phyloP scores from a whole-genome alignment of 1,284 basidiomycete genomes.

The Taiwanofungus camphoratus region DNA sequence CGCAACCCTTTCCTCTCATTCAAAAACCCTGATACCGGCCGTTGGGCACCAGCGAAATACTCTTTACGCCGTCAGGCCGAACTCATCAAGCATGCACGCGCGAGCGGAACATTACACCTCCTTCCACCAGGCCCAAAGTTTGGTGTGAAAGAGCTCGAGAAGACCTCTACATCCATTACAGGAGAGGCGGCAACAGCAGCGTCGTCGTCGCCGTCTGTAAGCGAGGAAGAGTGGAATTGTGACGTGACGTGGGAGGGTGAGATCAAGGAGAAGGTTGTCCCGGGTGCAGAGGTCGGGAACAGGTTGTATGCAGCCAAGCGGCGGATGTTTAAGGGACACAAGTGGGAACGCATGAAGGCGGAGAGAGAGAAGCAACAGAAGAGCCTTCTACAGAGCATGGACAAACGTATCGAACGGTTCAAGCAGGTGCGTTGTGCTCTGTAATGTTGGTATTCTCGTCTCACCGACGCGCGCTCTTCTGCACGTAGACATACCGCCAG shows the following conservation, averaged over 20 bases:
- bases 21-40: slow-evolving; percentile 50
- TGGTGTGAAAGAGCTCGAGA: slow-evolving; percentile 13
- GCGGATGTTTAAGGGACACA: slow-evolving; percentile 85
- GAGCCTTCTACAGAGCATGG: slow-evolving; percentile 63
- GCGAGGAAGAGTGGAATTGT: slow-evolving; percentile 28
- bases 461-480: slow-evolving; percentile 9
- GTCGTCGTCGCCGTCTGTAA: not conserved
- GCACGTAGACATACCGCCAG: slow-evolving; percentile 17
- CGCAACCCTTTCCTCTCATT: slow-evolving; percentile 66
- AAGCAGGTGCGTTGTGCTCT: slow-evolving; percentile 46
- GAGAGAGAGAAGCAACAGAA: slow-evolving; percentile 39
- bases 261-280: slow-evolving; percentile 39
- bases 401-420: slow-evolving; percentile 53
- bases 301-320: slow-evolving; percentile 67
- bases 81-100: slow-evolving; percentile 63
- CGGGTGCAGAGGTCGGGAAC: slow-evolving; percentile 50
- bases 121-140: slow-evolving; percentile 63
- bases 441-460: slow-evolving; percentile 27
- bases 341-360: slow-evolving; percentile 59
- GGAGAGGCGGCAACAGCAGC: slow-evolving; percentile 8
- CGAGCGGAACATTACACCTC: slow-evolving; percentile 43
- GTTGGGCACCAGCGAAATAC: slow-evolving; percentile 65
- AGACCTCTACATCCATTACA: too few species aligned
- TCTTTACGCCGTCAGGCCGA: slow-evolving; percentile 74
- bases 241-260: slow-evolving; percentile 56